Evolutionary conservation across 2,329 filamentous ascomycete genomes (phyloP).

Genomic region (Penicillium vulpinum): DNA sequence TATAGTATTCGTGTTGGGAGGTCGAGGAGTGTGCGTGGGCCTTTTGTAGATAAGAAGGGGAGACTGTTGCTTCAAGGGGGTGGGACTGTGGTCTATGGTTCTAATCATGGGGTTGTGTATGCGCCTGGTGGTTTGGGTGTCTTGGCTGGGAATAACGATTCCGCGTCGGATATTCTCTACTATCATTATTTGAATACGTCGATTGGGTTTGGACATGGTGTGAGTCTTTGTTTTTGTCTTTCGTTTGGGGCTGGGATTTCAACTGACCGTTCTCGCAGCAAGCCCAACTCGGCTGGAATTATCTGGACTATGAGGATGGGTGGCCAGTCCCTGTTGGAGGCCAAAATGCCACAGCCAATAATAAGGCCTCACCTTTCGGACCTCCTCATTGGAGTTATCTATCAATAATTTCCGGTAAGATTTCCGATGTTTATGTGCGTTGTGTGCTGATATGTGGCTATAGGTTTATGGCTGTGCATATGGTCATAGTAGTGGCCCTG

Average conservation of each 20-base stretch:
- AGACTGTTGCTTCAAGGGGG: constrained; percentile 32
- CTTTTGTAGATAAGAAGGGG: constrained; percentile 36
- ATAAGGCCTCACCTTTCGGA: neutral
- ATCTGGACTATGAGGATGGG: constrained; percentile 39
- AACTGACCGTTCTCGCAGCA: constrained; percentile 24
- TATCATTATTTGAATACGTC: constrained; percentile 43
- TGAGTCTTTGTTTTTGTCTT: constrained; percentile 18
- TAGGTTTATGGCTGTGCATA: constrained; percentile 19
- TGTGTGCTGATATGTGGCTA: neutral
- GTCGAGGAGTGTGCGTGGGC: constrained; percentile 33
- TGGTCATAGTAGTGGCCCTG: constrained; percentile 1
- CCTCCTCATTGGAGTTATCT: constrained; percentile 11
- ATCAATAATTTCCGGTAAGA: constrained; percentile 9
- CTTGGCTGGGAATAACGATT: constrained; percentile 23
- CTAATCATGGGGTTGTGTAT: constrained; percentile 41
- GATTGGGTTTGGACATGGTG: constrained; percentile 29
- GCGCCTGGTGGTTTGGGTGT: constrained; percentile 42
- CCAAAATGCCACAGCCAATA: neutral
- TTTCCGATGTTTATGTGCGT: neutral
- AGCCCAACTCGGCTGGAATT: constrained; percentile 40
- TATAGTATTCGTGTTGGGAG: constrained; percentile 41
- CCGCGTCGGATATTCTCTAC: constrained; percentile 37
- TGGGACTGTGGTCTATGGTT: constrained; percentile 38
- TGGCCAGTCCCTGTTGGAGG: constrained; percentile 34
- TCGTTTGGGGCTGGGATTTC: neutral